These are phyloP conservation scores for Citrullus colocynthis DNA, from an alignment of 306 rosid species.

Conservation along the genomic window DNA sequence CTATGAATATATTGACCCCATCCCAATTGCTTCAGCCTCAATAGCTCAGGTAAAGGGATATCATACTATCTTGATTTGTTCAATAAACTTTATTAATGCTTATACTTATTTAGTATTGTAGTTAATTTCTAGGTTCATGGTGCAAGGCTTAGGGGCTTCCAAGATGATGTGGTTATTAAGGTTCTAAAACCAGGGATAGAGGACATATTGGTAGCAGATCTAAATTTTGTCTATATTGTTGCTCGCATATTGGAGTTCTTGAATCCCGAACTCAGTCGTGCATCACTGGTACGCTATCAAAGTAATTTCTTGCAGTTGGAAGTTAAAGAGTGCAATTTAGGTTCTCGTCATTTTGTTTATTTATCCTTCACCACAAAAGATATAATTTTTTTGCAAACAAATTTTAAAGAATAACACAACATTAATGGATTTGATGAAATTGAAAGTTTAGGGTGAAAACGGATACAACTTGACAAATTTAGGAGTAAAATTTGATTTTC, in stretches of 20 bases:
- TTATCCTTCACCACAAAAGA: neutral
- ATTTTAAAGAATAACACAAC: neutral
- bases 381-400: neutral
- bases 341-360: neutral
- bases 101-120: constrained; percentile 15
- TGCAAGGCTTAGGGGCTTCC: constrained; percentile 80
- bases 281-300: constrained; percentile 55
- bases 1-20: constrained; percentile 73
- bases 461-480: neutral
- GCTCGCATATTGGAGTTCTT: constrained; percentile 85
- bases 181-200: constrained; percentile 95
- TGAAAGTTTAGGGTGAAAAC: neutral
- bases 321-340: neutral
- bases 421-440: neutral
- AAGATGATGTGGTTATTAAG: constrained; percentile 92
- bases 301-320: constrained; percentile 4
- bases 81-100: neutral
- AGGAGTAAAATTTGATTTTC: neutral
- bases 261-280: constrained; percentile 81
- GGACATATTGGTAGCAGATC: constrained; percentile 87
- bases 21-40: constrained; percentile 89
- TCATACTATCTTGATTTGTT: constrained; percentile 6
- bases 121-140: constrained; percentile 60
- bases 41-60: constrained; percentile 62
- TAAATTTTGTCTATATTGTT: constrained; percentile 75